phyloP scores from a whole-genome alignment of 2,329 filamentous ascomycete genomes.

The Epichloe amarillans region DNA sequence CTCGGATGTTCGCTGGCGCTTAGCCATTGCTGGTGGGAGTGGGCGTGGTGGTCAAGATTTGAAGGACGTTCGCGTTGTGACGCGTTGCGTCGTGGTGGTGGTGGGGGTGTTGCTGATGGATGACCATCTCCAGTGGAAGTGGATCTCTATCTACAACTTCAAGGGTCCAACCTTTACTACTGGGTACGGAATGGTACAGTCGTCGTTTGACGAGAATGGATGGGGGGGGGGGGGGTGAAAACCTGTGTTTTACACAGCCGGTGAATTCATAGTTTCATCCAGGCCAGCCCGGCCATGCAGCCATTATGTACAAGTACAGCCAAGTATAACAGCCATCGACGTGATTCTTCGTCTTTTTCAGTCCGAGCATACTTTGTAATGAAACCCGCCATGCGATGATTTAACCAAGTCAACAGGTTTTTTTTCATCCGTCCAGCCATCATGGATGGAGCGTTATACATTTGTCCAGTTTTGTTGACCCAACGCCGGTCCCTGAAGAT shows the following conservation, averaged over 20 bases:
- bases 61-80: background rate
- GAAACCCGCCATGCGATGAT: conserved; percentile 15
- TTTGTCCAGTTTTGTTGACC: conserved; percentile 10
- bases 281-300: background rate
- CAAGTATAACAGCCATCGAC: background rate
- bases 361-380: conserved; percentile 6
- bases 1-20: conserved; percentile 10
- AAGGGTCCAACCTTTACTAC: no score
- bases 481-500: conserved; percentile 20
- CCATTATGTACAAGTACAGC: conserved; percentile 1
- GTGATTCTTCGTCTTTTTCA: conserved; percentile 2
- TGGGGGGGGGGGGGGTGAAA: background rate
- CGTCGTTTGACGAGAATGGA: no score
- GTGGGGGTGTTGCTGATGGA: background rate
- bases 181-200: no score
- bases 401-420: background rate
- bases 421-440: conserved; percentile 13
- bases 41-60: background rate
- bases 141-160: no score
- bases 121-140: no score
- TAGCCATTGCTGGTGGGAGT: conserved; percentile 2
- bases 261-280: background rate
- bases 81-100: background rate
- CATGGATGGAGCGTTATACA: conserved; percentile 36
- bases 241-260: background rate